Conservation (phyloP, 108 stramenopile genomes). For the Stephanodiscus minutulus region DNA sequence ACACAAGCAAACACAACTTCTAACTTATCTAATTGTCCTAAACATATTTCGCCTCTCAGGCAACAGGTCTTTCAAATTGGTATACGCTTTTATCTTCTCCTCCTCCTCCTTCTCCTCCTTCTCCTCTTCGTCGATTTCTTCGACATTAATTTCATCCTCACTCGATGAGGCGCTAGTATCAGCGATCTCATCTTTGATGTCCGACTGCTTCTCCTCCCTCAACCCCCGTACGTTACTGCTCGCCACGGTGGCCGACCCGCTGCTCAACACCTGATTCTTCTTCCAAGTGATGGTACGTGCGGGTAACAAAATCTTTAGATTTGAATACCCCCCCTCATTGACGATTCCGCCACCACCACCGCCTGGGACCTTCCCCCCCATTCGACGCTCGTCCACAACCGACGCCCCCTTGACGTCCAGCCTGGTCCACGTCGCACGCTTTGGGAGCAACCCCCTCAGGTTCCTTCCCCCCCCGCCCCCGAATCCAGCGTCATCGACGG, state of each 20-base stretch:
- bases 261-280: slow-evolving; percentile 6
- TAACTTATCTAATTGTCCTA: slow-evolving; percentile 7
- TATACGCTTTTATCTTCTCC: background rate
- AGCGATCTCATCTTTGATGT: slow-evolving; percentile 4
- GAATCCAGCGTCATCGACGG: background rate
- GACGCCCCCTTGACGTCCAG: slow-evolving; percentile 32
- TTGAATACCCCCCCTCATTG: slow-evolving; percentile 29
- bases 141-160: background rate
- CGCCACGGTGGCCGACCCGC: slow-evolving; percentile 7
- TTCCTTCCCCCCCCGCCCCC: slow-evolving; percentile 4
- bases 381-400: slow-evolving; percentile 35
- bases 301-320: slow-evolving; percentile 18
- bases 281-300: slow-evolving; percentile 8
- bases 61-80: slow-evolving; percentile 26
- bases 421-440: slow-evolving; percentile 31
- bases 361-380: background rate
- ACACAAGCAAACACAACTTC: background rate
- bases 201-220: slow-evolving; percentile 10
- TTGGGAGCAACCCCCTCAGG: slow-evolving; percentile 23
- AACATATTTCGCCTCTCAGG: slow-evolving; percentile 19
- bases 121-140: background rate
- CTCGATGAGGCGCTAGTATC: slow-evolving; percentile 10
- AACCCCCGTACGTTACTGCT: background rate
- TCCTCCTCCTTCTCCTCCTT: background rate
- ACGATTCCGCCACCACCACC: background rate